Conservation (phyloP, 495 filamentous ascomycete species). For the Penicillium maclennaniae region DNA sequence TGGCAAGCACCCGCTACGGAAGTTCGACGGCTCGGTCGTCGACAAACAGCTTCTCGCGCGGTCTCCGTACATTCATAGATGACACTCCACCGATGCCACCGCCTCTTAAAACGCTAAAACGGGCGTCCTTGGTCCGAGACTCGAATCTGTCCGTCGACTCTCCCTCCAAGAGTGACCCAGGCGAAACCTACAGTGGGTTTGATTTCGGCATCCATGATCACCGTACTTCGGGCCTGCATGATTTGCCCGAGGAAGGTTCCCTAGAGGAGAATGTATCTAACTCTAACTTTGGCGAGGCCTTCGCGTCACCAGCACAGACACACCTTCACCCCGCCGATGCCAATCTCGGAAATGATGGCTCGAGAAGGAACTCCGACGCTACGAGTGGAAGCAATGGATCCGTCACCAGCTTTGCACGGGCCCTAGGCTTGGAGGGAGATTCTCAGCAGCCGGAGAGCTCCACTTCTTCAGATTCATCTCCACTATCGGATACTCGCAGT, state of each 20-base stretch:
- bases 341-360: slow-evolving; percentile 6
- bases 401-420: slow-evolving; percentile 39
- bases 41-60: slow-evolving; percentile 33
- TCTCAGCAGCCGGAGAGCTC: slow-evolving; percentile 58
- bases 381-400: slow-evolving; percentile 31
- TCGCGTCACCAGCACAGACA: slow-evolving; percentile 7
- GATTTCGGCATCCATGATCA: slow-evolving; percentile 25
- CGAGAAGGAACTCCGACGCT: slow-evolving; percentile 32
- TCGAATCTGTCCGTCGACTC: slow-evolving; percentile 24
- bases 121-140: slow-evolving; percentile 20
- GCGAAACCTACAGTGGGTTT: slow-evolving; percentile 29
- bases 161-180: slow-evolving; percentile 17
- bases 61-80: slow-evolving; percentile 31
- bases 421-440: slow-evolving; percentile 36
- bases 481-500: slow-evolving; percentile 58
- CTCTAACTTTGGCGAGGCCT: slow-evolving; percentile 4
- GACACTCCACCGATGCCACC: slow-evolving; percentile 39
- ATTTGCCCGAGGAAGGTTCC: slow-evolving; percentile 17
- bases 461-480: slow-evolving; percentile 61
- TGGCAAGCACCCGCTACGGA: slow-evolving; percentile 42
- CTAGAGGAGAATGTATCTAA: slow-evolving; percentile 2
- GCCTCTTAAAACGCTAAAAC: slow-evolving; percentile 25
- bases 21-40: slow-evolving; percentile 40
- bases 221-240: slow-evolving; percentile 14
- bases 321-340: slow-evolving; percentile 15